Evolutionary conservation across 2,329 filamentous ascomycete species (phyloP), one percentile per base, ranked within the genome.

Genomic region (Penicillium hordei): DNA sequence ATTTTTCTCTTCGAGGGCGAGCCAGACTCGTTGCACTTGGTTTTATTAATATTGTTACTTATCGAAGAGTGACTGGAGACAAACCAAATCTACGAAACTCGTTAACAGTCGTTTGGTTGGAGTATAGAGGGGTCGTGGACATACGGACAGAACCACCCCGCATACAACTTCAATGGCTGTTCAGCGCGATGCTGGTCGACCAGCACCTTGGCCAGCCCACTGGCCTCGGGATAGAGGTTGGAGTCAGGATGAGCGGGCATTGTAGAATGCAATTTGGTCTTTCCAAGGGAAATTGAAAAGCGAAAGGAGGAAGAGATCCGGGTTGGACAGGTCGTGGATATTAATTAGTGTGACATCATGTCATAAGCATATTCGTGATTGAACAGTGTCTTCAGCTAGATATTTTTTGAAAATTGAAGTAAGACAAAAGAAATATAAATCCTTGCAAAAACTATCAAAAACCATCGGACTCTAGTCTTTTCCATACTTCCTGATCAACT

Each of bases 401-500:
- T 31, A 5, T 1, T 21, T 10, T 6, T 29, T 29, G 12, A 31
- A 21, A 12, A 12, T n/a, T 3, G 1, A 17, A 15, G 15, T 12
- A 29, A 1, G 3, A 45, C 10, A 5, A 17, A 31, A 15, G 0
- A 21, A 23, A 17, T 23, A 23, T n/a, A 12, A 17, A 34, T 2
- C 8, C 5, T 48, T 23, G 29, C 19, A 10, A 10, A 19, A 23
- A 21, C 2, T 10, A 31, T 17, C 31, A 6, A 33, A 33, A 33
- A 33, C 31, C 31, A 33, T 33, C 31, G 10, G 15, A 23, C 25
- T 15, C 39, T 38, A 57, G 13, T 52, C 48, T 21, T 65, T 59
- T 7, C 82, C 86, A 74, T 96, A 96, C 70, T 91, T 95, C 42
- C 78, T 78, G 29, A 90, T 77, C 65, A 97, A 77, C 62, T 78